Percentiles rank a stretch among this genome's conserved stretches.
Conservation (phyloP, 2,329 filamentous ascomycete genomes). For the Aphanocladium album region DNA sequence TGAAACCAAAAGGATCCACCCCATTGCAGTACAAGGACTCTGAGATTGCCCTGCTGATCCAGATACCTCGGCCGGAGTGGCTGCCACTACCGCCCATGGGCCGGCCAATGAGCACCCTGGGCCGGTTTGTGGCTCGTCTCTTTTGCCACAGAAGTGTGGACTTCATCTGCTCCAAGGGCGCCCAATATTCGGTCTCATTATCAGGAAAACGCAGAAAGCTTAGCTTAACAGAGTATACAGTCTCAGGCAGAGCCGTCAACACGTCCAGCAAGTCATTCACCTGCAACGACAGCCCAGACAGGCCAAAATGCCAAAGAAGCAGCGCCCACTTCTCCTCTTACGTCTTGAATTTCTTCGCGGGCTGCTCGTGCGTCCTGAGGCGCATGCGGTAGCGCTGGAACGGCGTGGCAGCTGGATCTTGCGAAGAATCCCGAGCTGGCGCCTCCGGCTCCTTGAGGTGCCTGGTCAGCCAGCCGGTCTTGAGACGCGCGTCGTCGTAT, state of each 20-base stretch:
- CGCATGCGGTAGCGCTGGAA: not conserved
- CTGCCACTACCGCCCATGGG: not conserved
- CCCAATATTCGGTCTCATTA: not conserved
- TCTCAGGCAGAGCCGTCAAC: conserved; percentile 22
- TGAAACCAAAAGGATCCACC: not conserved
- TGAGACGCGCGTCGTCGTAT: conserved; percentile 29
- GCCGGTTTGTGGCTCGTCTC: not conserved
- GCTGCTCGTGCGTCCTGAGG: too few species aligned
- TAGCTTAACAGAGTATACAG: conserved; percentile 27
- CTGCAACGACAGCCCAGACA: conserved; percentile 23
- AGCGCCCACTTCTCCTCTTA: too few species aligned
- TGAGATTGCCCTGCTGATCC: not conserved
- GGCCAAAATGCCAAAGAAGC: conserved; percentile 27
- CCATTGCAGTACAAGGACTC: not conserved
- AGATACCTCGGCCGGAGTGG: not conserved
- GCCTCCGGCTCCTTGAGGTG: not conserved
- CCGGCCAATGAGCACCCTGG: not conserved
- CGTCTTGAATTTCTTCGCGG: too few species aligned
- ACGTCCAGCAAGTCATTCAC: conserved; percentile 24
- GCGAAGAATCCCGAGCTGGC: not conserved
- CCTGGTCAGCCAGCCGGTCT: not conserved
- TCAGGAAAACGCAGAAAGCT: conserved; percentile 26
- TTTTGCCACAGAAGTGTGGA: not conserved
- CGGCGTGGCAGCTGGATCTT: not conserved
- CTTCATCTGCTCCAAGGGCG: conserved; percentile 18